phyloP scores from a whole-genome alignment of 2,329 filamentous ascomycete genomes.

The Helminthosporium solani region DNA sequence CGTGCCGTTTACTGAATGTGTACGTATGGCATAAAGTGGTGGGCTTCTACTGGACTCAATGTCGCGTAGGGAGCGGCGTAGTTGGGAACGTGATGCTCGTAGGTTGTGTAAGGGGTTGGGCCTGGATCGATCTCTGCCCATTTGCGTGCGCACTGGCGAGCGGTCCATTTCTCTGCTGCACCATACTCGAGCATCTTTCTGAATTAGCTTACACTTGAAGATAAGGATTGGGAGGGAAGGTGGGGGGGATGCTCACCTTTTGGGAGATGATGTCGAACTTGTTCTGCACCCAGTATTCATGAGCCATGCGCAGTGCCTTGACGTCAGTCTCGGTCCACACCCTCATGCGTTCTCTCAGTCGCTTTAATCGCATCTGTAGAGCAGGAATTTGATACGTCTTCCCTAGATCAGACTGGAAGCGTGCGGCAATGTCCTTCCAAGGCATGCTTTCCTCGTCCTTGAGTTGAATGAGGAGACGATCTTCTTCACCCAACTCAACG shows the following conservation, averaged over 20 bases:
- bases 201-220: slow-evolving; percentile 11
- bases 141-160: slow-evolving; percentile 52
- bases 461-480: slow-evolving; percentile 51
- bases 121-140: slow-evolving; percentile 50
- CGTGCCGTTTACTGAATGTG: slow-evolving; percentile 24
- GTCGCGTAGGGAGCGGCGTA: slow-evolving; percentile 33
- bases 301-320: slow-evolving; percentile 50
- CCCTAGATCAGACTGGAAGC: slow-evolving; percentile 51
- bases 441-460: slow-evolving; percentile 55
- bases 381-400: slow-evolving; percentile 54
- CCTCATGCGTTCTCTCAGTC: slow-evolving; percentile 52
- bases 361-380: slow-evolving; percentile 57
- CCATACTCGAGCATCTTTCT: slow-evolving; percentile 54
- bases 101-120: slow-evolving; percentile 35
- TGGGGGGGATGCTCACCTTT: slow-evolving; percentile 43
- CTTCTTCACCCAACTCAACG: slow-evolving; percentile 52
- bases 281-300: slow-evolving; percentile 55
- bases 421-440: slow-evolving; percentile 56
- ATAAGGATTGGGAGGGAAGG: neutral
- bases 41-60: slow-evolving; percentile 39
- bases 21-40: slow-evolving; percentile 35
- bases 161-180: slow-evolving; percentile 53
- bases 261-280: slow-evolving; percentile 56
- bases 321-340: slow-evolving; percentile 55
- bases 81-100: slow-evolving; percentile 34